Evolutionary conservation across 1,139 yeast species (phyloP), one percentile per base, ranked within the genome.

Genomic region (Groenewaldozyma sp.): DNA sequence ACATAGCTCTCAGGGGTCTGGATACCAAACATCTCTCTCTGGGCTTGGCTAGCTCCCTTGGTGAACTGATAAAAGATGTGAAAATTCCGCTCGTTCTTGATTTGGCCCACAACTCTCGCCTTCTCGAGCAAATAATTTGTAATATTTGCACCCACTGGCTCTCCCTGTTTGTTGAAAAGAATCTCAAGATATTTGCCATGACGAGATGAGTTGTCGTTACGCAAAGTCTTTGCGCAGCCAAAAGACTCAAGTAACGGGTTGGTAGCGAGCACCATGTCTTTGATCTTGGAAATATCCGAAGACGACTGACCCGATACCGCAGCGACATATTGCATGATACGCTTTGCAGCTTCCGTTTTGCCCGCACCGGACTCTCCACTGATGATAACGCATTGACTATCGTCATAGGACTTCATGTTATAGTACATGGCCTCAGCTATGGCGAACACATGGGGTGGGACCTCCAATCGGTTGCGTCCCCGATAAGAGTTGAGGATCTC

Each of bases 281-380:
- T 91, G 62, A 91, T 88, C 54, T 78, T 78, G 47, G 83, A 76
- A 56, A 93, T 91, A 17, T 70, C 69, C 18, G 81, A 70, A 13
- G 78, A 68, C 2, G 71, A 62, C 21, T 70, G 61, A 17, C 78
- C 80, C 3, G 83, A 74, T 4, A 87, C 95, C 32, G 91, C 79
- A 34, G 98, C 95, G 53, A 93, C 83, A 59, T 93, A 93, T 62
- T 93, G 97, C 98, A 93, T 93, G 63, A 91, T 91, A 57, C 94
- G 80, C 65, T 91, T 91, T 31, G 98, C 98, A 16, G 98, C 97
- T 63, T 91, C 98, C 4, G 98, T 91, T 61, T 91, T 91, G 38
- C 99, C 99, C 2, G 99, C 98, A 46, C 99, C 99, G 1, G 96
- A 86, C 61, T 93, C 99, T 39, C 99, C 99, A 4, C 96, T 86